phyloP scores from a whole-genome alignment of 495 filamentous ascomycete species.

The Xylaria scruposa region DNA sequence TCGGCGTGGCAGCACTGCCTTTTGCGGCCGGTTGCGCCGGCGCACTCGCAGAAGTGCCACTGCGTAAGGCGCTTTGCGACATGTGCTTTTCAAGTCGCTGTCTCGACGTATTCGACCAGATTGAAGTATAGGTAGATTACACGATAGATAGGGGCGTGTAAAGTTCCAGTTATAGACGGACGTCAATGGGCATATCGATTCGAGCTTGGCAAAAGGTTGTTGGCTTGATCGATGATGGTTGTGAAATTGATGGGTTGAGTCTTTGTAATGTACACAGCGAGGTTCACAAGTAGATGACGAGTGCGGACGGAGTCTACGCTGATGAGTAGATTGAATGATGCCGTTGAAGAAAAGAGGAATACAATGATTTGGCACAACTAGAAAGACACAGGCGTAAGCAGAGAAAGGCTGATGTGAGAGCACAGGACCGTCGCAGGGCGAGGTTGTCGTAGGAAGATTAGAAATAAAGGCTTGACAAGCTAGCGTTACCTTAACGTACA shows the following conservation, averaged over 20 bases:
- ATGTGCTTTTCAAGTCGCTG: slow-evolving; percentile 20
- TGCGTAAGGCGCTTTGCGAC: slow-evolving; percentile 29
- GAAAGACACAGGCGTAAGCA: slow-evolving; percentile 17
- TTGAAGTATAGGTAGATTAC: background rate
- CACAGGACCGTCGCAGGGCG: slow-evolving; percentile 4
- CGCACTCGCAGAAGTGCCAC: slow-evolving; percentile 38
- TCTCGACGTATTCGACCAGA: slow-evolving; percentile 11
- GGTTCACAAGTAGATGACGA: background rate
- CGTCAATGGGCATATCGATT: slow-evolving; percentile 29
- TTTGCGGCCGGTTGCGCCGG: slow-evolving; percentile 62
- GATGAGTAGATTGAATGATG: background rate
- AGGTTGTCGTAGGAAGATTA: slow-evolving; percentile 5
- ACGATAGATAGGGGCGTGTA: background rate
- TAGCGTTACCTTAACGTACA: background rate
- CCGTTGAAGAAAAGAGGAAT: slow-evolving; percentile 12
- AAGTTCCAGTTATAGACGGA: slow-evolving; percentile 11
- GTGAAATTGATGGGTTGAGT: slow-evolving; percentile 4
- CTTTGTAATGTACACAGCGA: slow-evolving; percentile 8
- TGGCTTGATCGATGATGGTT: background rate
- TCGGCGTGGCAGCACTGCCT: slow-evolving; percentile 63
- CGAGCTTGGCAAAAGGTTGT: background rate
- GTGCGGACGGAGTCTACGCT: background rate
- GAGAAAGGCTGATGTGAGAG: slow-evolving; percentile 8
- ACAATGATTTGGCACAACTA: background rate
- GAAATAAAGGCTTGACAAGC: slow-evolving; percentile 9